These are phyloP conservation scores for Xylaria flabelliformis DNA, from an alignment of 495 filamentous ascomycete species.

Conservation along the genomic window DNA sequence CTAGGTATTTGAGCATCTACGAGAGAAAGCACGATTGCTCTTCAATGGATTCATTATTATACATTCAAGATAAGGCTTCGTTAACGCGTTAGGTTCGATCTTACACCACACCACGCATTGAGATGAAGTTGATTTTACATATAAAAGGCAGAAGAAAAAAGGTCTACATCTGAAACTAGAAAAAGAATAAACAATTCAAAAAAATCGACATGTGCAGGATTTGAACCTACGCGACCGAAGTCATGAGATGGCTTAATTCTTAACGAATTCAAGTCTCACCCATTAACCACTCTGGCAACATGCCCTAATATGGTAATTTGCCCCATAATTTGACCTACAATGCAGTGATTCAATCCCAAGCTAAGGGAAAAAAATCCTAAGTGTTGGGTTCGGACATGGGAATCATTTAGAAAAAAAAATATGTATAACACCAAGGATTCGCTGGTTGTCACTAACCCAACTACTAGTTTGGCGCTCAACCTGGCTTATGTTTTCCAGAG, in stretches of 20 bases:
- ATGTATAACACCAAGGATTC: too few relatives aligned
- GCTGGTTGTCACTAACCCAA: too few relatives aligned
- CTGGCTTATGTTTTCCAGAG: too few relatives aligned
- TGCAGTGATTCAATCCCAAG: neutral
- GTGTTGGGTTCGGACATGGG: too few relatives aligned
- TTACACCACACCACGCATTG: neutral
- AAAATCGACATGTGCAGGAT: slow-evolving; percentile 35
- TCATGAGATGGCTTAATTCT: slow-evolving; percentile 30
- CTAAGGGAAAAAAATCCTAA: neutral
- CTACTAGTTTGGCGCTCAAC: too few relatives aligned
- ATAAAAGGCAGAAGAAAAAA: neutral
- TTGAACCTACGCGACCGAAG: slow-evolving; percentile 36
- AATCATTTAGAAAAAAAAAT: too few relatives aligned
- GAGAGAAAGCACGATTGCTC: neutral
- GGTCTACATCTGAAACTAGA: neutral
- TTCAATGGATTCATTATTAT: too few relatives aligned
- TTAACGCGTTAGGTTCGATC: neutral
- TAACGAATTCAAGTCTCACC: slow-evolving; percentile 30
- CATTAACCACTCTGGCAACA: slow-evolving; percentile 33
- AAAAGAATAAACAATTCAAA: slow-evolving; percentile 6
- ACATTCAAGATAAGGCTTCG: neutral
- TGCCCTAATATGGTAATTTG: slow-evolving; percentile 14
- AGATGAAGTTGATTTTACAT: neutral
- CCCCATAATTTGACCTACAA: neutral
- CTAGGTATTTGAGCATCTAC: too few relatives aligned